Conservation (phyloP, 805 yeast species). For the Diddensiella caesifluorescens region DNA sequence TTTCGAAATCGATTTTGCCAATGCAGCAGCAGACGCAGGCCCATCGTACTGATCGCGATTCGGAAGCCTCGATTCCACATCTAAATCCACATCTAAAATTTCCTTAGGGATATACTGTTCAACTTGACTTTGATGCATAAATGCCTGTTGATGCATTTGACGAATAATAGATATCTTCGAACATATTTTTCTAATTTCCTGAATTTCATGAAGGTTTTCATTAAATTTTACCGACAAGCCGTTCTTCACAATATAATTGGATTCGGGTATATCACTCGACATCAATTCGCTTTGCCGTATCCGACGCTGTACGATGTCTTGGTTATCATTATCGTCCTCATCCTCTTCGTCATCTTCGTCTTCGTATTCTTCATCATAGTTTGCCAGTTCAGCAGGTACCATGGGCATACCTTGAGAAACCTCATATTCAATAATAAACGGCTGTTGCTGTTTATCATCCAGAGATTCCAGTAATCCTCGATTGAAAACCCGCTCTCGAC, state of each 20-base stretch:
- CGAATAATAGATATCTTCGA: slow-evolving; percentile 82
- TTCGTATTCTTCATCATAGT: slow-evolving; percentile 41
- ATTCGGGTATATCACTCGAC: slow-evolving; percentile 32
- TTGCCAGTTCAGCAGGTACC: slow-evolving; percentile 35
- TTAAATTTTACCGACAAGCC: slow-evolving; percentile 60
- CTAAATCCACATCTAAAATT: slow-evolving; percentile 67
- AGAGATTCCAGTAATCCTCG: slow-evolving; percentile 19
- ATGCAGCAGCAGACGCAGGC: slow-evolving; percentile 58
- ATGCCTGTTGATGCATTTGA: slow-evolving; percentile 82
- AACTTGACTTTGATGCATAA: slow-evolving; percentile 67
- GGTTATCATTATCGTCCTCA: slow-evolving; percentile 37
- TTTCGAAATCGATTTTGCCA: slow-evolving; percentile 68
- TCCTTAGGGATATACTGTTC: slow-evolving; percentile 61
- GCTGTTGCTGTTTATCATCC: slow-evolving; percentile 34
- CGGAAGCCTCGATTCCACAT: slow-evolving; percentile 67
- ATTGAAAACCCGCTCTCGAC: slow-evolving; percentile 14
- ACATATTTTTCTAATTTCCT: slow-evolving; percentile 81
- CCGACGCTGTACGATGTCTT: slow-evolving; percentile 33
- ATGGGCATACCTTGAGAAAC: slow-evolving; percentile 75
- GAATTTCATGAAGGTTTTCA: slow-evolving; percentile 71
- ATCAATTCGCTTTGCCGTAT: slow-evolving; percentile 1
- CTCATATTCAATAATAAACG: slow-evolving; percentile 66
- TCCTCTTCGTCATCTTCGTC: slow-evolving; percentile 48
- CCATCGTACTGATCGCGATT: slow-evolving; percentile 59
- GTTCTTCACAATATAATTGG: slow-evolving; percentile 39